Base-by-base conservation (phyloP, 1,284 basidiomycete genomes). In the Cutaneotrichosporon sp. region DNA sequence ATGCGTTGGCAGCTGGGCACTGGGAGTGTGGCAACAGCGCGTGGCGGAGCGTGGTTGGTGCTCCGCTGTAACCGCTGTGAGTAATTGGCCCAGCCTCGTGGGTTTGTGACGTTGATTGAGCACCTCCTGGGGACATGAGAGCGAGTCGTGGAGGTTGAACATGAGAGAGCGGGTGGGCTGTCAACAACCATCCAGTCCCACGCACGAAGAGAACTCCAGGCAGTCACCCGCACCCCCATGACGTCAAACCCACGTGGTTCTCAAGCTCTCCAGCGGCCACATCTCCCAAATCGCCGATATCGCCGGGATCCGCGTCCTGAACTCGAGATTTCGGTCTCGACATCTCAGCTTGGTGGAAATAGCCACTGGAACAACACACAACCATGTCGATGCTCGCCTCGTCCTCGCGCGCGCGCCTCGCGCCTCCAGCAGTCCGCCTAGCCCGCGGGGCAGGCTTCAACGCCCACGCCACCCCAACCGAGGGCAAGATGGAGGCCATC, bases 401-500 rank as follows among this genome's bases (percentile, higher is more conserved):
- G 14, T 39, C 45, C 2, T 45, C 54, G 45, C 46, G 42, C 31
- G 39, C 19, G 25, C 34, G 41, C 41, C 5, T 49, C 33, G 38
- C 43, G 8, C 12, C 46, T 19, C 17, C 31, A 12, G 7, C 31
- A 14, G 34, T 44, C 8, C 39, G 41, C 12, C 22, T 45, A 6
- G 20, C 32, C 11, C 51, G 51, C 20, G 46, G 31, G 39, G 35
- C 38, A 16, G 38, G 14, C 24, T 41, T 41, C 38, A 41, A 41
- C 24, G 38, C 38, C 24, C 20, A 41, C 50, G 41, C 51, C 20
- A 49, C 52, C 5, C 52, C 63, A 2, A 58, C 61, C 49, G 89
- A 90, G 71, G 80, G 82, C 14, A 81, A 83, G 61, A 80, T 82
- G 63, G 84, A 88, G 51, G 79, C 81, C 59, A 83, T 93, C 61